Percentiles rank a stretch among this genome's conserved stretches.
Conservation (phyloP, 352 stramenopile species). For the Phytophthora pseudosyringae region DNA sequence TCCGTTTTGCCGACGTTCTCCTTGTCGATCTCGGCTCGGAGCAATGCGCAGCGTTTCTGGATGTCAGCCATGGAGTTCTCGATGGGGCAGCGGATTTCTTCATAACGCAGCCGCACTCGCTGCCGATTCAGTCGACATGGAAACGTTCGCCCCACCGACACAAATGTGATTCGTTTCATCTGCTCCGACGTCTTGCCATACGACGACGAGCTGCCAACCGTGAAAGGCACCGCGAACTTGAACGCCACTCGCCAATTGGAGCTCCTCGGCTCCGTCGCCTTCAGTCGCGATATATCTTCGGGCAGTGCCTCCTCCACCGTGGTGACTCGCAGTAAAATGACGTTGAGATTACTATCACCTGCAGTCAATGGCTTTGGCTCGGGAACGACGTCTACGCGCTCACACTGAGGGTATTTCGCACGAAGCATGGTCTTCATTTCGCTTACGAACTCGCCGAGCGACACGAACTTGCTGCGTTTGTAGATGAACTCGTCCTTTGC, state of each 20-base stretch:
- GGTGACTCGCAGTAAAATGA: constrained; percentile 68
- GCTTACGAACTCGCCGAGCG: constrained; percentile 66
- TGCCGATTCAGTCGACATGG: constrained; percentile 62
- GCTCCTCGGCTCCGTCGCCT: constrained; percentile 18
- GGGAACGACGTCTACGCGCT: constrained; percentile 63
- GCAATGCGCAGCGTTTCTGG: constrained; percentile 57
- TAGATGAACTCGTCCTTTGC: constrained; percentile 71
- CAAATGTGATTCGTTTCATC: constrained; percentile 69
- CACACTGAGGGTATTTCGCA: constrained; percentile 56
- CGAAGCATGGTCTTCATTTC: constrained; percentile 69
- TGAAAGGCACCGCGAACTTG: constrained; percentile 66
- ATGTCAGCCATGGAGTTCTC: constrained; percentile 85
- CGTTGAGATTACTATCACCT: constrained; percentile 53
- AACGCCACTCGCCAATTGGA: constrained; percentile 36
- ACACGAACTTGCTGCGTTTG: constrained; percentile 73
- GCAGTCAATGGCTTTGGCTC: constrained; percentile 53
- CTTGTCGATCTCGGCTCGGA: constrained; percentile 66
- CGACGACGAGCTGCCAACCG: constrained; percentile 32
- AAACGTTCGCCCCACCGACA: constrained; percentile 53
- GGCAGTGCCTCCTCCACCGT: constrained; percentile 37
- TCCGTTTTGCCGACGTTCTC: constrained; percentile 52
- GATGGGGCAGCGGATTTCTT: constrained; percentile 68
- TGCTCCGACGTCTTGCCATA: constrained; percentile 76
- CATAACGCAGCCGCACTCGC: constrained; percentile 39
- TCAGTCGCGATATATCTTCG: constrained; percentile 23